Evolutionary conservation across 2,329 filamentous ascomycete genomes (phyloP).

Genomic region (Fusarium ambrosium): DNA sequence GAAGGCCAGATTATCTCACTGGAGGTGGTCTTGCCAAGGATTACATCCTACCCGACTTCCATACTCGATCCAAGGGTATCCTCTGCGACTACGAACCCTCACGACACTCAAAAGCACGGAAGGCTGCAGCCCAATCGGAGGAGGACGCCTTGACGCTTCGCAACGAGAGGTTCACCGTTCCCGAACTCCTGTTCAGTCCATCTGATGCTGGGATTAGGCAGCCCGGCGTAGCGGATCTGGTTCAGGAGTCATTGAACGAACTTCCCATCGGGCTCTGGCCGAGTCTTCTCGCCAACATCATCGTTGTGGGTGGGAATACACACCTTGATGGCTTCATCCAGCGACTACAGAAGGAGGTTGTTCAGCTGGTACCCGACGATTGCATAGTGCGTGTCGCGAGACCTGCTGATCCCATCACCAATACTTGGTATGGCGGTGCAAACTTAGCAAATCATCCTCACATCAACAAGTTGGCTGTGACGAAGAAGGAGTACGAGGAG

Average conservation of each 20-base stretch:
- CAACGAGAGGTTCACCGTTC: conserved; percentile 92
- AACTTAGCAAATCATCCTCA: conserved; percentile 78
- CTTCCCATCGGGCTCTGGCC: conserved; percentile 89
- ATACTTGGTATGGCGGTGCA: conserved; percentile 89
- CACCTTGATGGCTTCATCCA: conserved; percentile 85
- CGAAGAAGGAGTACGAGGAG: conserved; percentile 91
- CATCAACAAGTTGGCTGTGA: conserved; percentile 79
- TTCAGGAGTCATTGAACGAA: conserved; percentile 81
- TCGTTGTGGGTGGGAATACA: conserved; percentile 90
- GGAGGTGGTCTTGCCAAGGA: conserved; percentile 81
- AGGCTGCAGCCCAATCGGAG: conserved; percentile 57
- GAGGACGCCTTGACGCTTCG: conserved; percentile 90
- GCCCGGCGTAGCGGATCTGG: conserved; percentile 84
- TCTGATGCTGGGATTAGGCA: conserved; percentile 87
- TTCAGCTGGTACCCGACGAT: conserved; percentile 79
- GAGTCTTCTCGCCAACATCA: conserved; percentile 84
- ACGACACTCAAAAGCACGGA: conserved; percentile 66
- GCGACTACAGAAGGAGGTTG: conserved; percentile 81
- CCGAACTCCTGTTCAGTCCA: conserved; percentile 90
- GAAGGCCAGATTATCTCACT: conserved; percentile 62
- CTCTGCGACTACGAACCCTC: conserved; percentile 83
- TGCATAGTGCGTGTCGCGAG: conserved; percentile 81
- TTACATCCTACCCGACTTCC: conserved; percentile 90
- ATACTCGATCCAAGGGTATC: conserved; percentile 72
- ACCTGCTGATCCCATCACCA: conserved; percentile 80